Conservation (phyloP, 2,329 filamentous ascomycete species). For the Trichoderma oligosporum region DNA sequence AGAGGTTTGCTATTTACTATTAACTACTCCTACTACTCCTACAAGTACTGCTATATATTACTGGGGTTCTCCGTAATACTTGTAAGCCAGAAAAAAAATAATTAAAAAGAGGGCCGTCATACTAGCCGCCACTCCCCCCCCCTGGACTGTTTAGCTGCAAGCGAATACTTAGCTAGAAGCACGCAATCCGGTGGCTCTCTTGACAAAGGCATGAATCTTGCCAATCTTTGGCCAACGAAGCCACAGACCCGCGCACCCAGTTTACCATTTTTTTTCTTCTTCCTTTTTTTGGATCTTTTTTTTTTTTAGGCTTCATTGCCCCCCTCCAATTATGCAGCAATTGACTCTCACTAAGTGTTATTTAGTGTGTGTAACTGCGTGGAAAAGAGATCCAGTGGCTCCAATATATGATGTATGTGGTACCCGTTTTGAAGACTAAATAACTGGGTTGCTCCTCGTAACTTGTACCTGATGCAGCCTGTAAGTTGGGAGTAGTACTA, state of each 20-base stretch:
- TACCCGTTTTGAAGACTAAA: background rate
- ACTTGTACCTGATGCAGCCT: background rate
- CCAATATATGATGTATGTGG: background rate
- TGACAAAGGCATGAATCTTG: constrained; percentile 21
- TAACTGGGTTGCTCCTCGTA: background rate
- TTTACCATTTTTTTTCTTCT: background rate
- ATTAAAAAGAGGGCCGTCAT: constrained; percentile 3
- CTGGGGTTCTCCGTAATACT: too few relatives aligned
- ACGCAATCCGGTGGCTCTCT: constrained; percentile 30
- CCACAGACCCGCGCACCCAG: background rate
- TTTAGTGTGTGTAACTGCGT: background rate
- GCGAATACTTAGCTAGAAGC: constrained; percentile 35
- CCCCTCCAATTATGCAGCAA: background rate
- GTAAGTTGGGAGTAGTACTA: background rate
- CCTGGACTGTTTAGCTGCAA: constrained; percentile 14
- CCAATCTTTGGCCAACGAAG: constrained; percentile 5
- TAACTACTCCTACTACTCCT: too few relatives aligned
- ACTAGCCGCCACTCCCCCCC: constrained; percentile 8
- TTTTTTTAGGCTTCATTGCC: too few relatives aligned
- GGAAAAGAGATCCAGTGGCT: background rate
- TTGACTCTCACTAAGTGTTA: background rate
- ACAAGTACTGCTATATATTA: too few relatives aligned
- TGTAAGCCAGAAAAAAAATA: background rate
- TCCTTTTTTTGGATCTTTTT: background rate
- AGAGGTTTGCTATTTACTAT: too few relatives aligned